Evolutionary conservation across 345 rosid genomes (phyloP).

Genomic region (Eucalyptus cloeziana): DNA sequence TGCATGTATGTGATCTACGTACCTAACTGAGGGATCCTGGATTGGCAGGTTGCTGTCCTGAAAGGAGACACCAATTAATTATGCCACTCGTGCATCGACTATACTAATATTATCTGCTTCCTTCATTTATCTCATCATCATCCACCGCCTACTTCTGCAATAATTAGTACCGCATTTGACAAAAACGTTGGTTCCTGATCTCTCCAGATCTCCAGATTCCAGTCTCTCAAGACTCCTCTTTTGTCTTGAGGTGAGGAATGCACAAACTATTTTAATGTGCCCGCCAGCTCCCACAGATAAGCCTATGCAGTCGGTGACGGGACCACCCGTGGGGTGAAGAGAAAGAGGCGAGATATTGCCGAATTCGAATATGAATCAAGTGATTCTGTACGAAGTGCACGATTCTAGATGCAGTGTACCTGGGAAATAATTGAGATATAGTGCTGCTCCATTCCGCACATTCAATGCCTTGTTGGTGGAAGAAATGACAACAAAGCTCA

Average conservation of each 20-base stretch:
- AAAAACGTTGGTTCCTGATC: neutral
- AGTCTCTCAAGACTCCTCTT: neutral
- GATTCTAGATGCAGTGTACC: neutral
- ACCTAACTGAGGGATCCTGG: neutral
- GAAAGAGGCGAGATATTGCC: neutral
- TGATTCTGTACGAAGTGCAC: neutral
- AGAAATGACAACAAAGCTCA: neutral
- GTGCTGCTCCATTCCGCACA: neutral
- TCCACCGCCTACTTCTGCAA: neutral
- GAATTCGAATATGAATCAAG: neutral
- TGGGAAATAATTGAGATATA: neutral
- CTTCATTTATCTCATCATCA: neutral
- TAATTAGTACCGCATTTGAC: neutral
- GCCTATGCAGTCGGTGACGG: neutral
- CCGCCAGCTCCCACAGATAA: neutral
- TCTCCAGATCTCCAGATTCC: neutral
- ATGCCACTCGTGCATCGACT: neutral
- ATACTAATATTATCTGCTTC: neutral
- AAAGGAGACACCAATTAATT: neutral
- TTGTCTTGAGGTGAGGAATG: neutral
- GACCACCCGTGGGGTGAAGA: neutral
- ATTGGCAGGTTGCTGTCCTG: neutral
- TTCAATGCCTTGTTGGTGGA: neutral
- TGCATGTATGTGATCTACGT: neutral
- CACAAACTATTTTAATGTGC: neutral